Base-by-base conservation (phyloP, 306 rosid genomes). In the Ormosia emarginata region DNA sequence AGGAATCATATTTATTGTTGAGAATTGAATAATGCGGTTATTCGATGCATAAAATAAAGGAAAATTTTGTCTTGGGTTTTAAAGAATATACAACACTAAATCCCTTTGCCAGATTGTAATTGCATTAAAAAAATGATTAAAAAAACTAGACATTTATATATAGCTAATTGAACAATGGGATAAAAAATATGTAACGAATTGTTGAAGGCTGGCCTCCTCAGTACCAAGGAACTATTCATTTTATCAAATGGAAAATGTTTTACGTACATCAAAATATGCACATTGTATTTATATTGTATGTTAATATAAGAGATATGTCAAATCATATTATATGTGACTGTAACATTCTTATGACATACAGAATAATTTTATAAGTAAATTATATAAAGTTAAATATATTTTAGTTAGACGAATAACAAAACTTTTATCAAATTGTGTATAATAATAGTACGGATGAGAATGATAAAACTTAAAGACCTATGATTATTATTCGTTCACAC, bases 1-100 rank as follows among this genome's bases (percentile, higher is more conserved):
- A 63, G 75, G 49, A 81, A 64, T 52, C 84, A 24, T 63, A 50
- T 63, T 63, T 14, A 64, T 50, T 47, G 81, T 64, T 71, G 8
- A 70, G 6, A 24, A 34, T 32, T 32, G 17, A 11, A 29, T 49
- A 59, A 47, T 29, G 61, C 6, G 63, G 8, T 63, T 5, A 58
- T 49, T n/a, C 6, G 4, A 33, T 14, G 1, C 29, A 61, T 50
- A 50, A 62, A 56, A 12, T 43, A 33, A 34, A 1, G 9, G 33
- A 13, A 17, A 10, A 2, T 9, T 61, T 44, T 43, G 12, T 17
- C 3, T 24, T 68, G 12, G 43, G 15, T 32, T 55, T 29, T 8
- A 4, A 55, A 15, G 6, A 37, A 34, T n/a, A 34, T n/a, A 13
- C 17, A 12, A 74, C 13, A 71, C 14, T 61, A 65, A 50, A 81